Evolutionary conservation across 495 filamentous ascomycete species (phyloP), one percentile per base, ranked within the genome.

Genomic region (Xeromyces bisporus): DNA sequence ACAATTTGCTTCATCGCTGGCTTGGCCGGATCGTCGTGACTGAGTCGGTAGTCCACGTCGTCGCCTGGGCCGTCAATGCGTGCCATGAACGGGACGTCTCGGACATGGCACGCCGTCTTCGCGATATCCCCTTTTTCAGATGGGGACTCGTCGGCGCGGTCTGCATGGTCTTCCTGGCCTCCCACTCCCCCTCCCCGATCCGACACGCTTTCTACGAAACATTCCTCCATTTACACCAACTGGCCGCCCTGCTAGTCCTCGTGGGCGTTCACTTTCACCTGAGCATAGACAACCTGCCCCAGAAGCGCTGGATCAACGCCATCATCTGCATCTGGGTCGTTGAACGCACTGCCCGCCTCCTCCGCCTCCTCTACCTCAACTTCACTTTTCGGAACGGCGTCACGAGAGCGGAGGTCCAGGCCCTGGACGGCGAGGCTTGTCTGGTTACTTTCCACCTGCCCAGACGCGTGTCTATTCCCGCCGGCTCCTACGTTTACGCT

Each of bases 1-100:
- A 84, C 65, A 96, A 94, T 51, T 62, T 94, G 16, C 56, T 96
- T 17, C 89, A 97, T 51, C 75, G 89, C 23, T 97, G 89, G 87
- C 74, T 96, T 33, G 89, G 87, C 14, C 78, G 89, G 12, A 74
- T 93, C 14, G 71, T 91, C 5, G 73, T 80, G 12, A 26, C 87
- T 9, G 80, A 97, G 50, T 61, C 73, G 3, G 25, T 93, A 28
- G 62, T 73, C 8, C 89, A 96, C 47, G 78, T 77, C 2, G 28
- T 65, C 28, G 75, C 78, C 23, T 99, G 73, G 68, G 59, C 58
- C 28, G 47, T 65, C 46, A 69, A 75, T 50, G 54, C 56, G 29
- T 31, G 42, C 37, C 43, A 53, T 39, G 53, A 60, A 38, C 41
- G 53, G 32, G 40, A 44, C 9, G 40, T 77, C 34, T 53, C 62